phyloP scores from a whole-genome alignment of 2,329 filamentous ascomycete genomes.

The Paecilomyces sp. region DNA sequence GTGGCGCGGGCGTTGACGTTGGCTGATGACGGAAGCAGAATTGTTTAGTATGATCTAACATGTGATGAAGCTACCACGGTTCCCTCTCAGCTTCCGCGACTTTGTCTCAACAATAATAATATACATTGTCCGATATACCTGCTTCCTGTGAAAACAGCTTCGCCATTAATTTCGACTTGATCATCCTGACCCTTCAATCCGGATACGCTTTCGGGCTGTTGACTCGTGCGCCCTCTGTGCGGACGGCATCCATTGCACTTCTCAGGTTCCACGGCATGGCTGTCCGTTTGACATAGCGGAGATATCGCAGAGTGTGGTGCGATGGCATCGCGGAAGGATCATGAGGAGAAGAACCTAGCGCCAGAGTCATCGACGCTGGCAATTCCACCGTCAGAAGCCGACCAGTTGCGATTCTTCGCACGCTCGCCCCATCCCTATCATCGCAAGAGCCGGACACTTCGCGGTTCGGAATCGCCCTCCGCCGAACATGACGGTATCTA shows the following conservation, averaged over 20 bases:
- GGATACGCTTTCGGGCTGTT: background rate
- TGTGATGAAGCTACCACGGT: background rate
- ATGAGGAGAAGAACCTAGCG: background rate
- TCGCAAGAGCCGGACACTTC: slow-evolving; percentile 21
- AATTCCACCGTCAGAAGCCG: slow-evolving; percentile 11
- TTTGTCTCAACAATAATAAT: background rate
- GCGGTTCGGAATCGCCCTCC: slow-evolving; percentile 21
- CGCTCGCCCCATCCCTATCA: slow-evolving; percentile 65
- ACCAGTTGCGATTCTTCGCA: slow-evolving; percentile 43
- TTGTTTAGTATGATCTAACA: background rate
- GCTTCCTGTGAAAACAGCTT: background rate
- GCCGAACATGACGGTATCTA: slow-evolving; percentile 26
- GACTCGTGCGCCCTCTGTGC: background rate
- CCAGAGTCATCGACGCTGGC: slow-evolving; percentile 5
- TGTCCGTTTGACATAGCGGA: slow-evolving; percentile 14
- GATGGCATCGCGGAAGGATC: background rate
- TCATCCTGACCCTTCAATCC: background rate
- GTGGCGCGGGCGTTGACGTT: slow-evolving; percentile 13
- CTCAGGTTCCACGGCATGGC: slow-evolving; percentile 18
- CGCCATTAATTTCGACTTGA: background rate
- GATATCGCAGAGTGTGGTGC: background rate
- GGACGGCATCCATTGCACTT: slow-evolving; percentile 1
- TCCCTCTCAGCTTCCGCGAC: background rate
- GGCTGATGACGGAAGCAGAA: slow-evolving; percentile 4
- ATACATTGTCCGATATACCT: background rate